Evolutionary conservation across 352 stramenopile species (phyloP).

Genomic region (Halophytophthora batemanensis): DNA sequence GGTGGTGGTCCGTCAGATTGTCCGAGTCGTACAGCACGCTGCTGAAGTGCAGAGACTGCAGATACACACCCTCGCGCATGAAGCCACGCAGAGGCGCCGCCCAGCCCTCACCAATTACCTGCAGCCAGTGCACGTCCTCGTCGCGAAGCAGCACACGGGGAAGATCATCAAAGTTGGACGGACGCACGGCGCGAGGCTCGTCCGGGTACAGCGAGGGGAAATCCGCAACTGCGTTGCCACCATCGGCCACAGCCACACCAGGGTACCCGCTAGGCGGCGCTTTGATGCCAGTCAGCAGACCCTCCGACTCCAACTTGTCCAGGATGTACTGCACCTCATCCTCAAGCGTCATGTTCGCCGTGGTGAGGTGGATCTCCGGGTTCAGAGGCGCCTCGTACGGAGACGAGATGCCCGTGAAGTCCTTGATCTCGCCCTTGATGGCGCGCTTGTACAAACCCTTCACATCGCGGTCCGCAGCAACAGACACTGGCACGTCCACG

Average conservation of each 20-base stretch:
- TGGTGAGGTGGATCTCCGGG: conserved; percentile 95
- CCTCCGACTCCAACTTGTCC: conserved; percentile 52
- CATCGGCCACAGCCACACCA: conserved; percentile 86
- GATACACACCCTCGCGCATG: conserved; percentile 96
- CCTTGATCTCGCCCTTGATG: conserved; percentile 95
- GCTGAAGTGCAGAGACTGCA: conserved; percentile 98
- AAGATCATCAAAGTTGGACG: conserved; percentile 51
- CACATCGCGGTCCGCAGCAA: conserved; percentile 95
- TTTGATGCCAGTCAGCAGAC: conserved; percentile 61
- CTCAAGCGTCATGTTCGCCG: conserved; percentile 94
- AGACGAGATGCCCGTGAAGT: conserved; percentile 98
- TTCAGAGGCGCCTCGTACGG: conserved; percentile 95
- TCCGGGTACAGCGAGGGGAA: conserved; percentile 64
- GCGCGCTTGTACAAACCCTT: conserved; percentile 96
- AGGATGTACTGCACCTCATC: conserved; percentile 69
- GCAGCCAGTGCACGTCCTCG: conserved; percentile 98
- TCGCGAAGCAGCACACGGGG: conserved; percentile 94
- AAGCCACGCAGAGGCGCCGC: conserved; percentile 95
- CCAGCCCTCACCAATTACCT: conserved; percentile 97
- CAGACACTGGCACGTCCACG: conserved; percentile 96
- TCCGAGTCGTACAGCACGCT: conserved; percentile 95
- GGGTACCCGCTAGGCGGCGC: conserved; percentile 56
- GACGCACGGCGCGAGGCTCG: conserved; percentile 17
- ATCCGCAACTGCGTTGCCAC: conserved; percentile 63
- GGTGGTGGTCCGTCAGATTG: conserved; percentile 89